Base-by-base conservation (phyloP, 768 basidiomycete genomes). In the Auriscalpium vulgare region DNA sequence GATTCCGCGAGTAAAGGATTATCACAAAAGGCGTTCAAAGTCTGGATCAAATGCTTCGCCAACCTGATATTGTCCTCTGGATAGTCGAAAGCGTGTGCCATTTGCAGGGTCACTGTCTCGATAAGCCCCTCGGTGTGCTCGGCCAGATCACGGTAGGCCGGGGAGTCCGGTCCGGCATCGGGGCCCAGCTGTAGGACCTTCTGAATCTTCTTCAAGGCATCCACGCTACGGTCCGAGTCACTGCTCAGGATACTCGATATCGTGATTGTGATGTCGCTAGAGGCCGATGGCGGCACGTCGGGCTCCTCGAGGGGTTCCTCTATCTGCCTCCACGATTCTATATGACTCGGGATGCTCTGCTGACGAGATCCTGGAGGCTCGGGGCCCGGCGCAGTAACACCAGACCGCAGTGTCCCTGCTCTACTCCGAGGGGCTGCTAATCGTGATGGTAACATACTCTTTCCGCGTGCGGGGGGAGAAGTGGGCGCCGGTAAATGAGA, bases 31-130 rank as follows among this genome's bases (percentile, higher is more conserved):
- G 89, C 88, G 64, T 95, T 94, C 34, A 97, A 80, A 0, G 95
- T 95, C 69, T 97, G 95, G 59, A 98, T 95, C 53, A 98, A 81
- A 69, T 98, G 97, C 71, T 99, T 99, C 48, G 95, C 92, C 9
- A 99, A 76, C 43, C 97, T 82, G 73, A 97, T 94, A 64, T 92
- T 91, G 59, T 88, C 85, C 34, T 88, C 83, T 2, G 85, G 85
- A 48, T 82, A 80, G 51, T 93, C 90, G 66, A 97, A 98, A 17
- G 93, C 84, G 67, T 92, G 89, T 10, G 88, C 81, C 90, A 95
- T 91, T 65, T 95, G 89, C 23, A 90, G 76, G 3, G 90, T 88
- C 64, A 99, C 86, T 1, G 91, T 92, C 67, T 95, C 91, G 36
- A 95, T 82, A 46, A 99, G 73, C 13, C 89, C 88, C 68, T 93